These are phyloP conservation scores for Hanseniaspora singularis DNA, from an alignment of 805 yeast genomes.

Conservation along the genomic window DNA sequence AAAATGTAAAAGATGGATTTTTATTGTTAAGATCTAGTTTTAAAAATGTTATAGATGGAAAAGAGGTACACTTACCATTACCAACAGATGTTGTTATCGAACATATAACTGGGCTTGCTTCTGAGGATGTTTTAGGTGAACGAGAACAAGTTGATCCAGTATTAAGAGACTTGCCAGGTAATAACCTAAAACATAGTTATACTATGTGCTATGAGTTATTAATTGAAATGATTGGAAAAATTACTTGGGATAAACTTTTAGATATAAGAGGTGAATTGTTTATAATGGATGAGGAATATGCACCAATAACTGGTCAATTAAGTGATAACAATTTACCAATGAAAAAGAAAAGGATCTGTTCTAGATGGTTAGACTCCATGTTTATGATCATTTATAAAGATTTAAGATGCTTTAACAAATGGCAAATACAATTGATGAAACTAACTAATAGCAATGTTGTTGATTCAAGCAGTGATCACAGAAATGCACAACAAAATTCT, in stretches of 20 bases:
- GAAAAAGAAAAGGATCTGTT: constrained; percentile 46
- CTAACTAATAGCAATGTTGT: constrained; percentile 77
- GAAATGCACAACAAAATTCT: not conserved
- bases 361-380: constrained; percentile 66
- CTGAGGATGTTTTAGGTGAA: constrained; percentile 52
- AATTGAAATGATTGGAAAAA: constrained; percentile 50
- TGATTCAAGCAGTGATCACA: constrained; percentile 32
- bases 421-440: constrained; percentile 86
- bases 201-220: constrained; percentile 47
- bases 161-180: constrained; percentile 53
- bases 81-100: constrained; percentile 63
- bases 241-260: constrained; percentile 63
- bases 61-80: constrained; percentile 54
- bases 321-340: not conserved
- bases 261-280: constrained; percentile 50
- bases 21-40: constrained; percentile 29
- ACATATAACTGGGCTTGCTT: constrained; percentile 55
- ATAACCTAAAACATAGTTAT: constrained; percentile 49
- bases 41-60: constrained; percentile 19
- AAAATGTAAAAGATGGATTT: constrained; percentile 51
- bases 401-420: constrained; percentile 70
- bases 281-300: constrained; percentile 55
- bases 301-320: constrained; percentile 17
- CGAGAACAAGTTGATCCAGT: constrained; percentile 54
- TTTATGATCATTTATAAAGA: constrained; percentile 64